phyloP scores from a whole-genome alignment of 176 grass and related monocot genomes.

The Oryza glaberrima region DNA sequence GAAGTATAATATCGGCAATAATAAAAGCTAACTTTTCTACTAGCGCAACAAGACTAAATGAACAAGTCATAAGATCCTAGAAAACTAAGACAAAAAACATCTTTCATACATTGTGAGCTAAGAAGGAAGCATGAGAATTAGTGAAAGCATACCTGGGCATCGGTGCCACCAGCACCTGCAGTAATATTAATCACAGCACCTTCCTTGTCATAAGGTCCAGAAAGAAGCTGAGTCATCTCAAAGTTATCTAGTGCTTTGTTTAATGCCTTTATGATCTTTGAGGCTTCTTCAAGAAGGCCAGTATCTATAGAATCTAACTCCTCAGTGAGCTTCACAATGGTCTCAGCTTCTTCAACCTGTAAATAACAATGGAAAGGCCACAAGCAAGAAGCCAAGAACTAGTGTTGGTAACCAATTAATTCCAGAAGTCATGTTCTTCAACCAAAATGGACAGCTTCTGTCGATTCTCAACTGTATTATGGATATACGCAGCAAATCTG shows the following conservation, averaged over 20 bases:
- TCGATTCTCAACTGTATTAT: neutral
- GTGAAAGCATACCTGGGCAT: constrained; percentile 73
- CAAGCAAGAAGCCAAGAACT: neutral
- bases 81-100: neutral
- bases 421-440: neutral
- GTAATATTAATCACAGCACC: constrained; percentile 88
- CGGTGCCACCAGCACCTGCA: constrained; percentile 94
- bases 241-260: constrained; percentile 81
- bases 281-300: constrained; percentile 83
- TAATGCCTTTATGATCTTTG: constrained; percentile 76
- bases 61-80: constrained; percentile 5
- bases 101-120: neutral
- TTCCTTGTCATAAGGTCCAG: constrained; percentile 98
- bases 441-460: neutral
- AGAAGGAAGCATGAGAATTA: neutral
- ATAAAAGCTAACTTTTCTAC: neutral
- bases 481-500: neutral
- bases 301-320: constrained; percentile 84
- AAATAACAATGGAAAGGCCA: constrained; percentile 17
- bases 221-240: constrained; percentile 95
- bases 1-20: neutral
- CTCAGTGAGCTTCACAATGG: constrained; percentile 85
- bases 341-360: constrained; percentile 93
- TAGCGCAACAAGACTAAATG: constrained; percentile 1
- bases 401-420: constrained; percentile 22